These are phyloP conservation scores for Coemansia reversa DNA, from an alignment of 192 early-diverging fungal species.

Conservation along the genomic window DNA sequence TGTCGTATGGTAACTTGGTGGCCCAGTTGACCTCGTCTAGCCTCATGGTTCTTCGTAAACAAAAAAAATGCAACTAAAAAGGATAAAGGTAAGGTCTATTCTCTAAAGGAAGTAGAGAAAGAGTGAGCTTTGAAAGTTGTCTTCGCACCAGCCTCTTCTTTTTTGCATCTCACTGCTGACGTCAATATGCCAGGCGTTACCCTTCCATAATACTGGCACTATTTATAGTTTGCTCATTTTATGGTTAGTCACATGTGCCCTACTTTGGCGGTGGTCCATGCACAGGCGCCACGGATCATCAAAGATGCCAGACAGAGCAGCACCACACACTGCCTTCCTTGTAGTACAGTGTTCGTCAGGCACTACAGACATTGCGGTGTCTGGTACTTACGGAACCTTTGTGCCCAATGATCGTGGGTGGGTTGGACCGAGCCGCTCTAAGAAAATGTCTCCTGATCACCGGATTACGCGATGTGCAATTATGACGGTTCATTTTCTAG, in stretches of 20 bases:
- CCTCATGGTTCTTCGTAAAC: conserved; percentile 32
- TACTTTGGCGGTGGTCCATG: background rate
- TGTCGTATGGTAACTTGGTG: conserved; percentile 40
- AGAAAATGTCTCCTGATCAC: background rate
- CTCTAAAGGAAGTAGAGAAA: conserved; percentile 6
- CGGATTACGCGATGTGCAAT: background rate
- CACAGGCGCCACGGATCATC: background rate
- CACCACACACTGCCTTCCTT: background rate
- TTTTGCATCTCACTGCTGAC: background rate
- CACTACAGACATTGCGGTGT: background rate
- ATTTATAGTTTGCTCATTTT: background rate
- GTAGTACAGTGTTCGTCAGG: background rate
- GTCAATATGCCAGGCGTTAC: background rate
- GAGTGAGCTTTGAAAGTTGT: conserved; percentile 1
- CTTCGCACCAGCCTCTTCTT: background rate
- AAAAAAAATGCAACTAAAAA: conserved; percentile 9
- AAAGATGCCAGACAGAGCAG: background rate
- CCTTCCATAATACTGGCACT: background rate
- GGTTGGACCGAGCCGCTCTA: background rate
- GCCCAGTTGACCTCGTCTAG: conserved; percentile 50
- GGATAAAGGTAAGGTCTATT: conserved; percentile 9
- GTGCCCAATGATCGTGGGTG: background rate
- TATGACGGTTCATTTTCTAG: background rate
- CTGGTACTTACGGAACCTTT: background rate
- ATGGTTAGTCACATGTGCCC: background rate